Base-by-base conservation (phyloP, 371 early-diverging fungal genomes). In the Mucor piriformis region DNA sequence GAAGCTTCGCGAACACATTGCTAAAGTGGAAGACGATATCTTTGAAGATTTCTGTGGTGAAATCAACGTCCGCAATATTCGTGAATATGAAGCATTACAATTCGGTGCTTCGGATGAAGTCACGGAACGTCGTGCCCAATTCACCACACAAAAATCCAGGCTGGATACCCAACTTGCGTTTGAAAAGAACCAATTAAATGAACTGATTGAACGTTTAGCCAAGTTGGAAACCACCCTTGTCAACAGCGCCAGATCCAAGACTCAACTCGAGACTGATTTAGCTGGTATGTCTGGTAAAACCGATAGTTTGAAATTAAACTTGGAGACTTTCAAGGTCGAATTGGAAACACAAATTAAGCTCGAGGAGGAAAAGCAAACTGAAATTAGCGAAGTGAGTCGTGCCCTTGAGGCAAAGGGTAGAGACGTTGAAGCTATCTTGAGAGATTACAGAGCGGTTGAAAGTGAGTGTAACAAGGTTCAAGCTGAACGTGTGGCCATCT, bases 21-120 rank as follows among this genome's bases (percentile, higher is more conserved):
- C 81, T 46, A 63, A 67, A 6, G 82, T 90, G 7, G 93, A 95
- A 54, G 88, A 90, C 50, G 67, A 79, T 23, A 68, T 91, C 3
- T 98, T 96, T 77, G 83, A 78, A 0, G 77, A 78, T 0, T 94
- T 98, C 58, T 96, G 97, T 71, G 47, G 53, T 15, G 63, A 69
- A 4, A 84, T 92, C 33, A 82, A 84, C 3, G 84, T 96, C 1
- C 52, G 69, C 15, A 90, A 85, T 58, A 88, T 97, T 50, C 88
- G 93, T 7, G 96, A 93, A 55, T 96, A 92, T 66, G 77, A 97
- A 72, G 84, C 84, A 34, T 72, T 83, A 20, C 88, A 88, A 34
- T 80, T 91, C 13, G 81, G 85, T 18, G 64, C 86, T 2, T 74
- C 89, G 11, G 87, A 90, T 61, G 91, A 93, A 55, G 73, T 81